These are phyloP conservation scores for Naganishia onofrii DNA, from an alignment of 768 basidiomycete species.

Conservation along the genomic window DNA sequence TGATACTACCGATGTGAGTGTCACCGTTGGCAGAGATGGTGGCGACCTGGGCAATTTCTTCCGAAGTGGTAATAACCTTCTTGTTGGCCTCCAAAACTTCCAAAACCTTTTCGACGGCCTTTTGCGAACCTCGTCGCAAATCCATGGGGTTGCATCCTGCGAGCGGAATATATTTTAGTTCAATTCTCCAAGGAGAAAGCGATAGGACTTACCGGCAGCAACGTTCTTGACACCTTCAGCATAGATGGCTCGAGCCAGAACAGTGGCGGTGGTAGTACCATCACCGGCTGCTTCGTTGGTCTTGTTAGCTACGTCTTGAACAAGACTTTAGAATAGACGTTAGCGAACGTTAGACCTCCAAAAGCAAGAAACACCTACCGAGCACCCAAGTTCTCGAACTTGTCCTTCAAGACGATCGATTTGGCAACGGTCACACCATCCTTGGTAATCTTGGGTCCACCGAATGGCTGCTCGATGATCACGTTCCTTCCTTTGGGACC, in stretches of 20 bases:
- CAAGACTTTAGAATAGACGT: constrained; percentile 60
- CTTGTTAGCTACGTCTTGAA: constrained; percentile 93
- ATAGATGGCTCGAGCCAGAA: constrained; percentile 95
- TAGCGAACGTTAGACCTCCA: background rate
- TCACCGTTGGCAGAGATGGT: constrained; percentile 82
- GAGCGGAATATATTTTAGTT: no score
- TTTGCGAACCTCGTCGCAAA: constrained; percentile 94
- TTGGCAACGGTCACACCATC: constrained; percentile 98
- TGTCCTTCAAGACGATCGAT: constrained; percentile 88
- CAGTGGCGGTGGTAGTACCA: constrained; percentile 96
- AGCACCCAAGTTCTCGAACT: constrained; percentile 97
- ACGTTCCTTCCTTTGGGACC: constrained; percentile 98
- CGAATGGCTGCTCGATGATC: constrained; percentile 77
- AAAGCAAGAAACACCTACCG: constrained; percentile 61
- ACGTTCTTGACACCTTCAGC: constrained; percentile 99
- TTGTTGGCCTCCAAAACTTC: constrained; percentile 83
- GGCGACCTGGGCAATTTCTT: constrained; percentile 98
- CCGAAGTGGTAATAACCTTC: constrained; percentile 91
- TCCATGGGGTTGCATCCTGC: constrained; percentile 99
- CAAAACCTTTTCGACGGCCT: constrained; percentile 92
- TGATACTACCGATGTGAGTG: constrained; percentile 83
- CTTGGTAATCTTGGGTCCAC: constrained; percentile 82
- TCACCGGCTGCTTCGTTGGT: constrained; percentile 97
- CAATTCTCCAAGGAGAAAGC: background rate
- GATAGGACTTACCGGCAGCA: constrained; percentile 59